These are phyloP conservation scores for Vigna angularis DNA, from an alignment of 306 rosid species.

Conservation along the genomic window DNA sequence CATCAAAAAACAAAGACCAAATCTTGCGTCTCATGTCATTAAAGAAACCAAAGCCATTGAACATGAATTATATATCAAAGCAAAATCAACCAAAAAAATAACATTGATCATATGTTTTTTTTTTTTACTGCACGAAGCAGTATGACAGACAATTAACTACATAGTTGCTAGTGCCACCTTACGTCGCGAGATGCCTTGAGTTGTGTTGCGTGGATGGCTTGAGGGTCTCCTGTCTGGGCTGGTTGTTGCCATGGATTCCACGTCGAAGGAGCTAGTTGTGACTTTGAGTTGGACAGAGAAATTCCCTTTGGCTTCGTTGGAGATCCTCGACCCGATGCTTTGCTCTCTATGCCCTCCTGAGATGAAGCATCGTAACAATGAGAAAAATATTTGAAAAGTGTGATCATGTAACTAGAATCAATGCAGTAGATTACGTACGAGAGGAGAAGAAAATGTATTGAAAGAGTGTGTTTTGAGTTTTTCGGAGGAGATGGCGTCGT, in stretches of 20 bases:
- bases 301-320: conserved; percentile 64
- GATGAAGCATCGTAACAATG: neutral
- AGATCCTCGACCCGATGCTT: conserved; percentile 54
- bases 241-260: conserved; percentile 57
- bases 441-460: conserved; percentile 41
- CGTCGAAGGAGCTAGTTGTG: conserved; percentile 28
- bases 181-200: conserved; percentile 99
- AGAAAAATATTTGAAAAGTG: no score
- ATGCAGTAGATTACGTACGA: conserved; percentile 41
- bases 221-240: conserved; percentile 38
- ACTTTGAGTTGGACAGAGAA: conserved; percentile 43
- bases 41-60: neutral
- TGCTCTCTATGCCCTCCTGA: conserved; percentile 75
- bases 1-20: conserved; percentile 23
- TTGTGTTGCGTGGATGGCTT: conserved; percentile 67
- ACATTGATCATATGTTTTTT: no score
- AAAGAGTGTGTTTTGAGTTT: conserved; percentile 43
- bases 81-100: no score
- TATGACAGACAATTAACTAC: neutral
- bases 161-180: conserved; percentile 76
- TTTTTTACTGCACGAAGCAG: neutral
- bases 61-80: neutral
- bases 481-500: conserved; percentile 21
- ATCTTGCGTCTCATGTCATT: conserved; percentile 7
- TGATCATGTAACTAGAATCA: no score